phyloP scores from a whole-genome alignment of 352 stramenopile genomes.

The Pythium graminicola region DNA sequence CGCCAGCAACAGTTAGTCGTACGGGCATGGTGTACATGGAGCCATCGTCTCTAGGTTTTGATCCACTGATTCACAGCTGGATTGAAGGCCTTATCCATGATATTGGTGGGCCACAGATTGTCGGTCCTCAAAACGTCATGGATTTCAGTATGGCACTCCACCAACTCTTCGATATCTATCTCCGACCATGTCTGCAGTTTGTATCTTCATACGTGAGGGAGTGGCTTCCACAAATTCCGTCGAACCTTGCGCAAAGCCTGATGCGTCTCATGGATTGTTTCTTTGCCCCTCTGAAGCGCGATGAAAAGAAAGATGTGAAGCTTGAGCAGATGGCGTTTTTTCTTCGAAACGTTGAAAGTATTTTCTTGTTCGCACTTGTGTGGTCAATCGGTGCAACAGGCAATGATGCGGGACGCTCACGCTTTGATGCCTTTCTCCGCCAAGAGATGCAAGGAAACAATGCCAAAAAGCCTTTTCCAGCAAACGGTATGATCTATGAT shows the following conservation, averaged over 20 bases:
- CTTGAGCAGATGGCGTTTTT: slow-evolving; percentile 51
- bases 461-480: slow-evolving; percentile 45
- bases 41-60: slow-evolving; percentile 87
- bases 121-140: slow-evolving; percentile 40
- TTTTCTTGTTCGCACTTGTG: slow-evolving; percentile 91
- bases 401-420: slow-evolving; percentile 76
- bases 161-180: slow-evolving; percentile 87
- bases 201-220: slow-evolving; percentile 84
- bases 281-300: slow-evolving; percentile 56
- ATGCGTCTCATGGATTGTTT: slow-evolving; percentile 93
- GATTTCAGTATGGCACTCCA: slow-evolving; percentile 47
- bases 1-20: slow-evolving; percentile 90
- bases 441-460: slow-evolving; percentile 74
- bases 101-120: slow-evolving; percentile 31
- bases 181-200: slow-evolving; percentile 82
- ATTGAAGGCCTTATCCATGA: slow-evolving; percentile 62
- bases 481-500: slow-evolving; percentile 79
- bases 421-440: slow-evolving; percentile 88
- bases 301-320: slow-evolving; percentile 42
- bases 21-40: slow-evolving; percentile 97
- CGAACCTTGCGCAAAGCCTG: slow-evolving; percentile 88
- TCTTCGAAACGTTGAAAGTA: slow-evolving; percentile 66
- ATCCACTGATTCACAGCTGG: slow-evolving; percentile 88
- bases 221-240: slow-evolving; percentile 89
- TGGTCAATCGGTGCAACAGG: slow-evolving; percentile 91